Percentiles rank a stretch among this genome's conserved stretches.
These are phyloP conservation scores for Trifolium fragiferum DNA, from an alignment of 306 rosid species.

Conservation along the genomic window DNA sequence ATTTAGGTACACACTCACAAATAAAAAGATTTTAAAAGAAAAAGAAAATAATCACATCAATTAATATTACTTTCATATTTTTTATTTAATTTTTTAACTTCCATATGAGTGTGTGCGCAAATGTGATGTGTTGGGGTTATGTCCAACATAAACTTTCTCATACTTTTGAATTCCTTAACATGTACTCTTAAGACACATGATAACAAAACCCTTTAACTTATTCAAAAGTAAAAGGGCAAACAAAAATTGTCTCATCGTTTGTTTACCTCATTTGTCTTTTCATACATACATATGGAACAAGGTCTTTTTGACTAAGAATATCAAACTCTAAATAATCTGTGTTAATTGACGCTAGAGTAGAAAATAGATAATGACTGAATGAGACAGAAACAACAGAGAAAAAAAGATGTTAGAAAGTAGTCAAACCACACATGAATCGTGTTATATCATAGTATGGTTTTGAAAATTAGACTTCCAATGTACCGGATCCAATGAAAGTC, in stretches of 20 bases:
- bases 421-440: conserved; percentile 5
- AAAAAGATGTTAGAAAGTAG: conserved; percentile 1
- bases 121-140: no score
- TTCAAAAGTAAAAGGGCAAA: not conserved
- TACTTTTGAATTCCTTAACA: no score
- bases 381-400: not conserved
- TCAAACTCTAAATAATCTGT: conserved; percentile 4
- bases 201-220: no score
- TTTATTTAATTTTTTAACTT: no score
- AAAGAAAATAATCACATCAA: no score
- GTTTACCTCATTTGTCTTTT: conserved; percentile 1
- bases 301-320: not conserved
- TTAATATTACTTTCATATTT: no score
- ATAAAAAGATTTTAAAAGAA: no score
- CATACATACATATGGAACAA: not conserved
- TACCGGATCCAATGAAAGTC: conserved; percentile 31
- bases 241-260: not conserved
- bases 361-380: not conserved
- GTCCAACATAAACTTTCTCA: no score
- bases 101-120: no score
- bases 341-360: not conserved
- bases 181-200: no score
- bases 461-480: not conserved
- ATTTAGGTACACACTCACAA: no score
- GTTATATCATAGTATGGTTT: not conserved